These are phyloP conservation scores for Knufia fluminis DNA, from an alignment of 2,329 filamentous ascomycete genomes.

Conservation along the genomic window DNA sequence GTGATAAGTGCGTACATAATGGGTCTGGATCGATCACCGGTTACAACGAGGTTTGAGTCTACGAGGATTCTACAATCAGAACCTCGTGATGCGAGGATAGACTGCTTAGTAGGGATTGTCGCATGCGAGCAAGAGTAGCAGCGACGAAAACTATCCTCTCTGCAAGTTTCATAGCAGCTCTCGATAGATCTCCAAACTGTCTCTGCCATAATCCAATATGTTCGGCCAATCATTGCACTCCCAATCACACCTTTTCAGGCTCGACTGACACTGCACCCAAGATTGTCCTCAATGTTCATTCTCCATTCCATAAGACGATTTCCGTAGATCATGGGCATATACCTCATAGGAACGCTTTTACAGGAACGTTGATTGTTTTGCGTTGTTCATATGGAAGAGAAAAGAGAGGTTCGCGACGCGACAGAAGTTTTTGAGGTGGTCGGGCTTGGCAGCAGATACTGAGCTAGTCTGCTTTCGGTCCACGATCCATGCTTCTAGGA, in stretches of 20 bases:
- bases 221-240: conserved; percentile 26
- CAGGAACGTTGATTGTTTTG: conserved; percentile 25
- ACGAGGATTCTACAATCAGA: no score
- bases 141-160: no score
- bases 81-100: no score
- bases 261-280: conserved; percentile 25
- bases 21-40: no score
- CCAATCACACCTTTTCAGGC: conserved; percentile 17
- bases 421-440: conserved; percentile 9
- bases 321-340: conserved; percentile 25
- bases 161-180: no score
- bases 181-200: no score
- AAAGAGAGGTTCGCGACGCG: conserved; percentile 11
- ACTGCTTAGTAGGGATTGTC: no score
- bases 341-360: conserved; percentile 27
- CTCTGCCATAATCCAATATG: no score
- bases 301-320: conserved; percentile 27
- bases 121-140: no score
- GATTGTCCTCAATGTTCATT: conserved; percentile 21
- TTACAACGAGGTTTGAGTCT: no score
- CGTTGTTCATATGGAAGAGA: conserved; percentile 23
- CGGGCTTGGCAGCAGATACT: background rate
- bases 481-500: background rate
- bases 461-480: background rate
- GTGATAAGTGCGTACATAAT: no score